phyloP scores from a whole-genome alignment of 805 yeast genomes.

The Tetrapisispora namnaoensis region DNA sequence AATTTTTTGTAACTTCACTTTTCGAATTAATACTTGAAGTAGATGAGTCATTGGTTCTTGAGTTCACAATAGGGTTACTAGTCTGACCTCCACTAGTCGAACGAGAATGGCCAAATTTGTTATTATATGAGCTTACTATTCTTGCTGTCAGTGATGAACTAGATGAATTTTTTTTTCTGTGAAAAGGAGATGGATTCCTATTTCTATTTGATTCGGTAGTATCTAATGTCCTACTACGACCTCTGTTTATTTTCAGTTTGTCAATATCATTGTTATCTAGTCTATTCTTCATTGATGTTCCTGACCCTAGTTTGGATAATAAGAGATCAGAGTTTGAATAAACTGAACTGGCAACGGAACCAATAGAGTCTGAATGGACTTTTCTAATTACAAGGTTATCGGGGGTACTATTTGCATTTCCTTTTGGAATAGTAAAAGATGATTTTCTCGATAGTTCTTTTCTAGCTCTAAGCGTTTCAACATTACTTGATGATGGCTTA shows the following conservation, averaged over 20 bases:
- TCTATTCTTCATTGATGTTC: neutral
- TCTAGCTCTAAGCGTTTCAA: neutral
- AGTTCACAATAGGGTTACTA: neutral
- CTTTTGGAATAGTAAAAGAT: neutral
- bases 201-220: slow-evolving; percentile 13
- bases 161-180: slow-evolving; percentile 2
- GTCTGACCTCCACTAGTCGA: slow-evolving; percentile 2
- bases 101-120: slow-evolving; percentile 1
- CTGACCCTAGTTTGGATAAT: neutral
- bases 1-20: neutral
- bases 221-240: slow-evolving; percentile 28
- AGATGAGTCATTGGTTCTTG: neutral
- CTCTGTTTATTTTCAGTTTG: slow-evolving; percentile 8
- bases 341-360: neutral
- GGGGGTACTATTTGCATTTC: neutral
- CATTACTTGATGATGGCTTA: neutral
- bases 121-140: neutral
- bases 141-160: slow-evolving; percentile 3
- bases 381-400: neutral
- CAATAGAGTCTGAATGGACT: neutral
- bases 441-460: neutral
- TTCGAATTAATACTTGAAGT: slow-evolving; percentile 1
- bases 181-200: neutral
- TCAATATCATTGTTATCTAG: neutral
- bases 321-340: neutral